phyloP scores from a whole-genome alignment of 768 basidiomycete species.

The Suillus placidus region DNA sequence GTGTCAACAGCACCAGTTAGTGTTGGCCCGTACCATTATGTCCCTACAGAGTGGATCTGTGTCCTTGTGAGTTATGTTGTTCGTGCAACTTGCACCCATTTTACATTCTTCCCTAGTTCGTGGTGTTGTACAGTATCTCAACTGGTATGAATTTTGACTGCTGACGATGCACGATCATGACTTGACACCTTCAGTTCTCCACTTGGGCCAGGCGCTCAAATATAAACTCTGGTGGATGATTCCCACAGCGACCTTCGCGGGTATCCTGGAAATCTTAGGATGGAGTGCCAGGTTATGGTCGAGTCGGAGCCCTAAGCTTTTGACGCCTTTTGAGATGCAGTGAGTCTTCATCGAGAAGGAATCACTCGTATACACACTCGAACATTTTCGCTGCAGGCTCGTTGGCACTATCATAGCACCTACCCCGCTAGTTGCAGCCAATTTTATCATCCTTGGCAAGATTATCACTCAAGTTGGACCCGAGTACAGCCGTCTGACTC shows the following conservation, averaged over 20 bases:
- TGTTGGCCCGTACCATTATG: conserved; percentile 39
- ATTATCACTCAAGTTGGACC: conserved; percentile 49
- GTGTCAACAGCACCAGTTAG: not conserved
- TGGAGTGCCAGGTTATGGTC: conserved; percentile 63
- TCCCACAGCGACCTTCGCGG: conserved; percentile 51
- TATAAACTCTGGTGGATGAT: conserved; percentile 56
- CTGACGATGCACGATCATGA: not conserved
- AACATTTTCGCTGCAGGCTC: conserved; percentile 19
- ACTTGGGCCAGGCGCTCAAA: conserved; percentile 46
- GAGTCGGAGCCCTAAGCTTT: conserved; percentile 23
- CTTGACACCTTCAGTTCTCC: conserved; percentile 40
- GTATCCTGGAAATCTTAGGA: conserved; percentile 53
- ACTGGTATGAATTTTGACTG: conserved; percentile 33
- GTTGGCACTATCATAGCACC: conserved; percentile 53
- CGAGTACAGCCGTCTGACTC: conserved; percentile 50
- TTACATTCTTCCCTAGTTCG: conserved; percentile 24
- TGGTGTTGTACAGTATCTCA: conserved; percentile 45
- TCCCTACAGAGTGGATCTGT: conserved; percentile 43
- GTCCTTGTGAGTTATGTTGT: conserved; percentile 20
- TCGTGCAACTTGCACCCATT: not conserved
- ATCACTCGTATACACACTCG: not conserved
- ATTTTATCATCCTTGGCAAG: conserved; percentile 54
- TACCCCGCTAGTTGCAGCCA: conserved; percentile 58
- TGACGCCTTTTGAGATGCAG: conserved; percentile 48
- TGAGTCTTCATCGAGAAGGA: conserved; percentile 21